These are phyloP conservation scores for Botrytis aclada DNA, from an alignment of 2,329 filamentous ascomycete species.

Conservation along the genomic window DNA sequence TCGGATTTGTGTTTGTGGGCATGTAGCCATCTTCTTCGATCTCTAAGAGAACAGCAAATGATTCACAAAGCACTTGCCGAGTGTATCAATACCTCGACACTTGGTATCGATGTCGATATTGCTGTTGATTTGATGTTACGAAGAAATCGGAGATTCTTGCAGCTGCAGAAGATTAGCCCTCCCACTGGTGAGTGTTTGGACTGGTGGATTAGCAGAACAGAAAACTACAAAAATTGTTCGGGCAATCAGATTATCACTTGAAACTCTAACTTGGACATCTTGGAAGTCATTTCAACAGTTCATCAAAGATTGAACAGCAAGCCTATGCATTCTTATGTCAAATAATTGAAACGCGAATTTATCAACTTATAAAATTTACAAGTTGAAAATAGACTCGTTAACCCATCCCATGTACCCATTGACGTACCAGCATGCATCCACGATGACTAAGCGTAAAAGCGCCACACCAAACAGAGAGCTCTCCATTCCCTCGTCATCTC, in stretches of 20 bases:
- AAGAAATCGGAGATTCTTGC: not conserved
- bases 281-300: accelerated
- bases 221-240: too few relatives aligned
- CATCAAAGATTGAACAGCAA: accelerated
- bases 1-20: not conserved
- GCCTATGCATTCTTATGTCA: accelerated
- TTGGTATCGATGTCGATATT: not conserved
- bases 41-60: accelerated
- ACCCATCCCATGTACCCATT: not conserved
- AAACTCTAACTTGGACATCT: accelerated
- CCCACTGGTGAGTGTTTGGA: not conserved
- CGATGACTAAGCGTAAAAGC: not conserved
- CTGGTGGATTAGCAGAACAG: not conserved
- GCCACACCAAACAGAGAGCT: not conserved
- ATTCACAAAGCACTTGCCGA: not conserved
- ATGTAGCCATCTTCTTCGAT: not conserved
- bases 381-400: not conserved
- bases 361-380: not conserved
- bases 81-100: not conserved
- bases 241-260: too few relatives aligned
- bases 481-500: not conserved
- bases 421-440: not conserved
- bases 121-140: not conserved
- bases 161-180: not conserved
- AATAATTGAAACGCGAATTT: not conserved